phyloP scores from a whole-genome alignment of 106 monocot species.

The Allium cepa region DNA sequence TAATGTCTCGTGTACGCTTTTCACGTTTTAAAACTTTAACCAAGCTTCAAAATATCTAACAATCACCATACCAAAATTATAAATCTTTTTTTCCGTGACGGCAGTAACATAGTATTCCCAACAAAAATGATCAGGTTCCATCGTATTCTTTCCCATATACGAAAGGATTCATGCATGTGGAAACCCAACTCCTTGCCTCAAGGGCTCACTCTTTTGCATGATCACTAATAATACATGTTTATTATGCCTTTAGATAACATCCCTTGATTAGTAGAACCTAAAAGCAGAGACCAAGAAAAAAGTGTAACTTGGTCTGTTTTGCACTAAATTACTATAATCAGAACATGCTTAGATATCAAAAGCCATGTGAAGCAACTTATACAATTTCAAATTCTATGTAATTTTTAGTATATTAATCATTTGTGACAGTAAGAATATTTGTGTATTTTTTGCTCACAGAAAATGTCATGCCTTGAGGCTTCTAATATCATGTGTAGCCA shows the following conservation, averaged over 20 bases:
- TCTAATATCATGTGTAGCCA: constrained; percentile 10
- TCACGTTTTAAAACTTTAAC: no score
- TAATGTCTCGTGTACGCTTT: no score
- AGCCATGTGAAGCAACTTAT: constrained; percentile 4
- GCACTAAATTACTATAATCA: not conserved
- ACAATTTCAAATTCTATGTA: not conserved
- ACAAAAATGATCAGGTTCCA: not conserved
- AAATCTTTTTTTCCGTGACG: not conserved
- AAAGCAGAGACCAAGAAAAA: not conserved
- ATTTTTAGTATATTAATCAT: not conserved
- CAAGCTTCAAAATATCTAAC: no score
- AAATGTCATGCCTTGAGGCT: constrained; percentile 4
- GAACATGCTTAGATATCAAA: constrained; percentile 10
- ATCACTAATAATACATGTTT: no score
- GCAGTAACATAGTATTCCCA: not conserved
- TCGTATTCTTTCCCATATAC: not conserved
- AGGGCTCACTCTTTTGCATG: not conserved
- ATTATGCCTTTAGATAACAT: no score
- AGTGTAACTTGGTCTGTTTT: not conserved
- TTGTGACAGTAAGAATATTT: not conserved
- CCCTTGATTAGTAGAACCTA: not conserved
- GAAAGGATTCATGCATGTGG: constrained; percentile 10
- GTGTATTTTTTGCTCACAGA: not conserved
- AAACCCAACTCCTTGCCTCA: constrained; percentile 10
- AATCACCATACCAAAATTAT: no score